phyloP scores from a whole-genome alignment of 768 basidiomycete species.

The Podaxis sp. region DNA sequence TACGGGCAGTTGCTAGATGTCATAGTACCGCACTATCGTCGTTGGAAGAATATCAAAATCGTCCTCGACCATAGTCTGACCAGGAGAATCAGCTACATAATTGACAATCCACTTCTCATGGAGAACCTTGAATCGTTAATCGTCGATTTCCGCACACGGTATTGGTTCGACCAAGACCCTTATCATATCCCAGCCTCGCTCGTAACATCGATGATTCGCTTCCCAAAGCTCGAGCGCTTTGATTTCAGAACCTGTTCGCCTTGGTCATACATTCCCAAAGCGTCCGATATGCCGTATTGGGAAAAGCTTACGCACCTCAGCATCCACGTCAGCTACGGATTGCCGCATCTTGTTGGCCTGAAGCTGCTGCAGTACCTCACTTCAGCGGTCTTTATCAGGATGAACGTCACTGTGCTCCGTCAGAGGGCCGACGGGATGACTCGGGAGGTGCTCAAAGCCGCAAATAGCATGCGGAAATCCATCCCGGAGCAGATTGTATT shows the following conservation, averaged over 20 bases:
- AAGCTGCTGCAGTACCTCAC: neutral
- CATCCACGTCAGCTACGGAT: conserved; percentile 1
- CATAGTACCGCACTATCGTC: neutral
- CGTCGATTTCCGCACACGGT: neutral
- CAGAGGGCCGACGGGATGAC: neutral
- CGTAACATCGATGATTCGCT: neutral
- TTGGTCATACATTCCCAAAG: neutral
- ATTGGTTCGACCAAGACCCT: conserved; percentile 3
- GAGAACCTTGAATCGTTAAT: neutral
- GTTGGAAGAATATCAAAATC: neutral
- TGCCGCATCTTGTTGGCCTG: neutral
- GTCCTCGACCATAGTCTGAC: neutral
- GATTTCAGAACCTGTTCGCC: conserved; percentile 1
- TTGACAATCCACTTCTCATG: neutral
- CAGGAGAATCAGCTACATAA: neutral
- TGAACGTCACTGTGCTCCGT: neutral
- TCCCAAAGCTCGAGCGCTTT: neutral
- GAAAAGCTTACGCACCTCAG: neutral
- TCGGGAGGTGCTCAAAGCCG: neutral
- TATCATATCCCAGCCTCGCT: neutral
- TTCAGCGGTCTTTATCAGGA: neutral
- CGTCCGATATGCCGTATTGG: neutral
- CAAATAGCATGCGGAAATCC: neutral
- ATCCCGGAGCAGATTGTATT: neutral
- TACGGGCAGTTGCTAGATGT: neutral